Percentiles rank a stretch among this genome's conserved stretches.
These are phyloP conservation scores for Deinandra increscens DNA, from an alignment of 129 eudicot genomes.

Conservation along the genomic window DNA sequence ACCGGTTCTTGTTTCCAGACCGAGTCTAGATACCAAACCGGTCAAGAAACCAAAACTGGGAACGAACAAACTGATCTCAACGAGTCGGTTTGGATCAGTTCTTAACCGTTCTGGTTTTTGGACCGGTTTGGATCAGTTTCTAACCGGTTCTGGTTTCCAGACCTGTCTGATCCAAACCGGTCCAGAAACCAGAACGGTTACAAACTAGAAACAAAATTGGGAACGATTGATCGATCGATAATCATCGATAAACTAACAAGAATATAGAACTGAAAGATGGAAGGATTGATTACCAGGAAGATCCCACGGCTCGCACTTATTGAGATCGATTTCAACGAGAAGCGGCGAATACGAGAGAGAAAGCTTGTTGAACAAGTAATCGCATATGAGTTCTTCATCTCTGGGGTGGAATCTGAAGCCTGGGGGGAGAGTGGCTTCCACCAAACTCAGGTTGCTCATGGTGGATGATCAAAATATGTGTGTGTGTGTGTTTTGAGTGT, in stretches of 20 bases:
- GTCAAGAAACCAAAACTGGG: too few species aligned
- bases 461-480: neutral
- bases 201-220: neutral
- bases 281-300: conserved; percentile 52
- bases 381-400: conserved; percentile 76
- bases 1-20: too few species aligned
- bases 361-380: conserved; percentile 74
- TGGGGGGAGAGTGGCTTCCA: conserved; percentile 84
- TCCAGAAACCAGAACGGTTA: too few species aligned
- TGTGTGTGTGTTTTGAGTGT: neutral
- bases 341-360: conserved; percentile 40
- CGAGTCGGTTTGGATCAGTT: too few species aligned
- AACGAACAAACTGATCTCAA: neutral
- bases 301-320: conserved; percentile 95
- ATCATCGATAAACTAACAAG: neutral
- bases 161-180: too few species aligned
- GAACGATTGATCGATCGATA: neutral
- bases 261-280: neutral
- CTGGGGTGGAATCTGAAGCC: conserved; percentile 91
- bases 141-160: too few species aligned
- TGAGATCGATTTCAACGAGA: conserved; percentile 70
- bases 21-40: too few species aligned
- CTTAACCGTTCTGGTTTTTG: too few species aligned
- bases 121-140: too few species aligned
- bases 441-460: conserved; percentile 71